Evolutionary conservation across 495 filamentous ascomycete species (phyloP).

Genomic region (Talaromyces wortmannii): DNA sequence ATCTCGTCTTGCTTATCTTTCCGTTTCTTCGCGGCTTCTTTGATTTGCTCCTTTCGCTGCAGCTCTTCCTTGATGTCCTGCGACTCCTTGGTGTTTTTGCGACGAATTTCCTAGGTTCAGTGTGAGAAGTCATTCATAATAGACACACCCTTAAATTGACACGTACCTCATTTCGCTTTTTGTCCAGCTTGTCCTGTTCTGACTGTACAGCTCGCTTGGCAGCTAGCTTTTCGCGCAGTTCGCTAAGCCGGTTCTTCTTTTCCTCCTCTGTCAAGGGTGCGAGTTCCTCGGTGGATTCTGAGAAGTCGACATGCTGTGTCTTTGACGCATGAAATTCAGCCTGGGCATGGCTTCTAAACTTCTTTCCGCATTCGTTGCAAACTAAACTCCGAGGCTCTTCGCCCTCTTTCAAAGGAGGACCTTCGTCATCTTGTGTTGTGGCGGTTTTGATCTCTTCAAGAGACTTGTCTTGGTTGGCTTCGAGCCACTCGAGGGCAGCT

Average conservation of each 20-base stretch:
- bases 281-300: constrained; percentile 87
- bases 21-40: constrained; percentile 77
- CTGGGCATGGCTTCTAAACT: constrained; percentile 70
- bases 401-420: constrained; percentile 51
- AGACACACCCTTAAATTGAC: neutral
- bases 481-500: constrained; percentile 89
- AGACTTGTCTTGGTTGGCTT: constrained; percentile 76
- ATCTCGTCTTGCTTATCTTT: constrained; percentile 83
- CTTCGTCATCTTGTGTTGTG: constrained; percentile 45
- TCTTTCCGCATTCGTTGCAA: constrained; percentile 92
- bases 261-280: constrained; percentile 88
- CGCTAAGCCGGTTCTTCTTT: constrained; percentile 70
- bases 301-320: constrained; percentile 84
- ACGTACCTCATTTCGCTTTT: constrained; percentile 80
- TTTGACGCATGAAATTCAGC: constrained; percentile 89
- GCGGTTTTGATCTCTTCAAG: constrained; percentile 64
- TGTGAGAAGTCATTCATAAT: neutral
- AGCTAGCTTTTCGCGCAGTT: constrained; percentile 63
- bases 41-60: constrained; percentile 77
- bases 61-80: constrained; percentile 80
- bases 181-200: constrained; percentile 70
- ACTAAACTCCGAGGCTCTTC: constrained; percentile 58
- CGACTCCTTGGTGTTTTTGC: constrained; percentile 72
- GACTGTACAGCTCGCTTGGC: constrained; percentile 67
- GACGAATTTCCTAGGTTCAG: constrained; percentile 64